A percentile compares a stretch with the other conserved stretches of the same genome.
Evolutionary conservation across 75 land plant species (phyloP).

Genomic region (Cryptomeria japonica): DNA sequence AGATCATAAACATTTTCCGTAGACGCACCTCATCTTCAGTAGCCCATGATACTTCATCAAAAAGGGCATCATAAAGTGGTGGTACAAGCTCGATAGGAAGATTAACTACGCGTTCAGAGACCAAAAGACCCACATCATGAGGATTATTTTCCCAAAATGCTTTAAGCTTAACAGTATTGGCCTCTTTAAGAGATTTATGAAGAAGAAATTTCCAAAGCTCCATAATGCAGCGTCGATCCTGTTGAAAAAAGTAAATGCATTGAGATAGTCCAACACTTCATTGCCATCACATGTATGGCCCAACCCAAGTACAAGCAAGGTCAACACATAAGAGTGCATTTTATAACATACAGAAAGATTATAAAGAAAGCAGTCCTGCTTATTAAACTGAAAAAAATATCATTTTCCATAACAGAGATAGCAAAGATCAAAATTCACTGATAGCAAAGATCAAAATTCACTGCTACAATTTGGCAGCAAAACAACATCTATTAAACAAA

Average conservation of each 20-base stretch:
- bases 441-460: background rate
- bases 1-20: background rate
- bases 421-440: background rate
- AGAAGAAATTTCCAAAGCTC: conserved; percentile 62
- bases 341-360: background rate
- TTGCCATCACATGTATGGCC: background rate
- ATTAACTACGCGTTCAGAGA: conserved; percentile 79
- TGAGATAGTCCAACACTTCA: background rate
- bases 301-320: background rate
- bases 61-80: conserved; percentile 77
- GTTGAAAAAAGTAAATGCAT: conserved; percentile 1
- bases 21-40: conserved; percentile 92
- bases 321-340: background rate
- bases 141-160: conserved; percentile 52
- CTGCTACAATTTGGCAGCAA: background rate
- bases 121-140: conserved; percentile 68
- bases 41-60: conserved; percentile 96
- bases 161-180: conserved; percentile 30
- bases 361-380: background rate
- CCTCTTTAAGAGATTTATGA: conserved; percentile 35
- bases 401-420: background rate
- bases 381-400: background rate
- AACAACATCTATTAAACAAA: background rate
- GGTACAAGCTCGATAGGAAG: conserved; percentile 76
- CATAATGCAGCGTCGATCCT: conserved; percentile 67